Evolutionary conservation across 73 alveolate genomes (phyloP).

Genomic region (Diophrys appendiculata): DNA sequence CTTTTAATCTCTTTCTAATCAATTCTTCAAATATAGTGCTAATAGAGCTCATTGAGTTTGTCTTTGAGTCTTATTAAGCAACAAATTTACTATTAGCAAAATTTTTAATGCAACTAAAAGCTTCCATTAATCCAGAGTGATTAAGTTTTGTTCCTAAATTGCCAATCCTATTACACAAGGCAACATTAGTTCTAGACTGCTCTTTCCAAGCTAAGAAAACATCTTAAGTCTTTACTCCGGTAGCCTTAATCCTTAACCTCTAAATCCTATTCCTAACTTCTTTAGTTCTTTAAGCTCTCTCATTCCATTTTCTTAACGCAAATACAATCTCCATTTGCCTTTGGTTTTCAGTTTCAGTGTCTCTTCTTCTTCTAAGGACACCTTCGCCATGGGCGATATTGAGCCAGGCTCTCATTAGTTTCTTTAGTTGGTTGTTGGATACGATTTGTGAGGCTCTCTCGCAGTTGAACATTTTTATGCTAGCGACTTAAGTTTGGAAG

Average conservation of each 20-base stretch:
- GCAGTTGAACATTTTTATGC: not conserved
- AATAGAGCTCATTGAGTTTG: not conserved
- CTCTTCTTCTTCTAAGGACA: not conserved
- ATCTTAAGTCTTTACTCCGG: not conserved
- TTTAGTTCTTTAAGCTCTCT: not conserved
- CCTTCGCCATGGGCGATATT: not conserved
- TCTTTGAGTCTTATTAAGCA: not conserved
- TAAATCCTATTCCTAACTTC: not conserved
- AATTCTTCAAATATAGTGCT: not conserved
- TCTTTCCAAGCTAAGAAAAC: constrained; percentile 2
- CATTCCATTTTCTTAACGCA: constrained; percentile 6
- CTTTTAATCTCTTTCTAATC: not conserved
- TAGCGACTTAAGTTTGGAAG: not conserved
- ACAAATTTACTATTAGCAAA: constrained; percentile 2
- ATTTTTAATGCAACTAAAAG: not conserved
- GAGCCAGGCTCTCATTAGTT: constrained; percentile 14
- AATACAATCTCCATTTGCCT: not conserved
- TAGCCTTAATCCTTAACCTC: not conserved
- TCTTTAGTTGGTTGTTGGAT: not conserved
- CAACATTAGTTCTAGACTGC: not conserved
- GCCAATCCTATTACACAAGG: not conserved
- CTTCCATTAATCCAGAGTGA: not conserved
- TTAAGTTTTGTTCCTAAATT: not conserved
- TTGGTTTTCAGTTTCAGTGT: not conserved
- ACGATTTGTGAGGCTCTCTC: not conserved